Evolutionary conservation across 352 stramenopile genomes (phyloP).

Genomic region (Plasmopara viticola): DNA sequence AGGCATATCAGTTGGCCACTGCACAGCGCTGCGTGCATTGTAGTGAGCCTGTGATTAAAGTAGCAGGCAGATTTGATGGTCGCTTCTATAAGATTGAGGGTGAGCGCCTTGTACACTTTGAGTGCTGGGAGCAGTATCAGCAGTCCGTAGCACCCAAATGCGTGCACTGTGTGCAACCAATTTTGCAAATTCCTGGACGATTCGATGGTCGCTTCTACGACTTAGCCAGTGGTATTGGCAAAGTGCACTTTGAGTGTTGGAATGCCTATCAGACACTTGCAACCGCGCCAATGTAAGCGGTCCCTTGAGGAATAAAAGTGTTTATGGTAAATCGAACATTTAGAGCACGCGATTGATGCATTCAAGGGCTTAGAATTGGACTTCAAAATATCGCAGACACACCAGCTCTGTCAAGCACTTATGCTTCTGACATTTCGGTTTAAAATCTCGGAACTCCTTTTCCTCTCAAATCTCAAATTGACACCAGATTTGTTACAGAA

Average conservation of each 20-base stretch:
- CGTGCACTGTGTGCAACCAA: conserved; percentile 65
- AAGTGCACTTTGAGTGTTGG: conserved; percentile 87
- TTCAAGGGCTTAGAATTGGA: no score
- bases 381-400: no score
- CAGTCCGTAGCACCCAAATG: conserved; percentile 63
- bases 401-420: no score
- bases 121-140: conserved; percentile 84
- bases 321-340: no score
- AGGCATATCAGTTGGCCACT: conserved; percentile 61
- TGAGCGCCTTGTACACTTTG: conserved; percentile 70
- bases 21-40: conserved; percentile 74
- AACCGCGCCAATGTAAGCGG: conserved; percentile 19
- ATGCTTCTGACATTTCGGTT: no score
- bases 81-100: conserved; percentile 83
- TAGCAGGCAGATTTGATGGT: conserved; percentile 63
- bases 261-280: conserved; percentile 55
- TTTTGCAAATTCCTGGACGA: conserved; percentile 60
- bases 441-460: no score
- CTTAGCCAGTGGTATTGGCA: conserved; percentile 60
- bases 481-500: no score
- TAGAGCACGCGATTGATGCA: no score
- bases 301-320: conserved; percentile 2
- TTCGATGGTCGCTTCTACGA: conserved; percentile 85
- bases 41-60: conserved; percentile 57
- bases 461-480: no score